Base-by-base conservation (phyloP, 202 grass and related monocot species). In the Zoysia matrella region DNA sequence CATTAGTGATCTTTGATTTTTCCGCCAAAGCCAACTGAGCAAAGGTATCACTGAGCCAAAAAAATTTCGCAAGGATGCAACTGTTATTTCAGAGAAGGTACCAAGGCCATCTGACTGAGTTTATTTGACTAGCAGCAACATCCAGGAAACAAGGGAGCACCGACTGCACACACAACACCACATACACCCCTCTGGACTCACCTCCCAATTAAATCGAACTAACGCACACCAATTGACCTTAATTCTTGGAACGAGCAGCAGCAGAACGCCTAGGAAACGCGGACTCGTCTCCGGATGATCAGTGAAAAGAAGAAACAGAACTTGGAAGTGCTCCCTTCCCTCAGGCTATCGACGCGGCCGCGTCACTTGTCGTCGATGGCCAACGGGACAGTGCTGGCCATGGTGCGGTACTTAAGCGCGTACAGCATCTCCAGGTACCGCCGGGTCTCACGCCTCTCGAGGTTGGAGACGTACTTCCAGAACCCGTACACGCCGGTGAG, bases 391-490 rank as follows among this genome's bases (percentile, higher is more conserved):
- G 95, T 95, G 79, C 87, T 85, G 0, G 95, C 95, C 96, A 99
- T 85, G 62, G 89, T 89, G 81, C 96, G 96, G 82, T 88, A 99
- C 69, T 99, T 99, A 75, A 99, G 96, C 44, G 96, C 96, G 61
- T 99, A 99, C 78, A 99, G 86, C 93, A 99, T 99, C 93, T 99
- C 96, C 0, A 99, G 87, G 93, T 99, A 99, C 52, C 96, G 91
- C 47, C 93, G 87, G 62, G 96, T 99, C 81, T 99, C 96, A 0
- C 96, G 93, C 87, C 96, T 89, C 54, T 99, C 96, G 0, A 99
- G 93, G 91, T 99, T 99, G 18, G 96, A 99, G 56, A 99, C 96
- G 10, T 99, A 99, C 85, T 99, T 99, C 96, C 96, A 99, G 87
- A 99, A 99, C 0, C 96, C 96, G n/a, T 99, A 99, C 7, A 99